phyloP scores from a whole-genome alignment of 352 stramenopile genomes.

The Phytophthora aleatoria region DNA sequence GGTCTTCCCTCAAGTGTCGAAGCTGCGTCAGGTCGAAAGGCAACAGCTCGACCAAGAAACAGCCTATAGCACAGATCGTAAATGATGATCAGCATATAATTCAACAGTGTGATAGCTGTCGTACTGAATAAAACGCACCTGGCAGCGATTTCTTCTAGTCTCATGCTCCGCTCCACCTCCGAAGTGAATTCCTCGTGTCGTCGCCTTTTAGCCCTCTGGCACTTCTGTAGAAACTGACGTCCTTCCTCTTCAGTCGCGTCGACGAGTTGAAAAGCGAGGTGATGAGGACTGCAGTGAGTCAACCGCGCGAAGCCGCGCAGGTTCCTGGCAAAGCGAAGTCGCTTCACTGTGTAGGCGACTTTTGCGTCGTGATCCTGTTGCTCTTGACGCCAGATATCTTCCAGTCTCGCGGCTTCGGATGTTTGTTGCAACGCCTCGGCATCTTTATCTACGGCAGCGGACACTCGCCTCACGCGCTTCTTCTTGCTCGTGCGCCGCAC shows the following conservation, averaged over 20 bases:
- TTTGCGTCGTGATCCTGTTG: constrained; percentile 19
- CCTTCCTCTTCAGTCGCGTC: constrained; percentile 10
- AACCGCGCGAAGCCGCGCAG: constrained; percentile 25
- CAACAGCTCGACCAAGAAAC: constrained; percentile 15
- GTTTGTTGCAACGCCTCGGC: constrained; percentile 1
- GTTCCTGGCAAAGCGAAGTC: constrained; percentile 31
- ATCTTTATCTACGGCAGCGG: not conserved
- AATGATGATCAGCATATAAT: not conserved
- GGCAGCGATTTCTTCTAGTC: constrained; percentile 35
- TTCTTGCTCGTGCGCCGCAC: constrained; percentile 18
- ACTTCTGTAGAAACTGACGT: constrained; percentile 10
- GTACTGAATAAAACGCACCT: constrained; percentile 19
- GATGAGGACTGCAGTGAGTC: constrained; percentile 19
- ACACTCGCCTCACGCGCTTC: constrained; percentile 7
- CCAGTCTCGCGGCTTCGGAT: constrained; percentile 8
- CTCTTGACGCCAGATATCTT: constrained; percentile 11
- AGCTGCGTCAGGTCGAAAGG: constrained; percentile 9
- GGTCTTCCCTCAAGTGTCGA: constrained; percentile 22
- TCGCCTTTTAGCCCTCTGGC: not conserved
- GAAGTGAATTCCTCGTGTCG: not conserved
- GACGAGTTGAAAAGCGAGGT: constrained; percentile 25
- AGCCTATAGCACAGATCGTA: constrained; percentile 7
- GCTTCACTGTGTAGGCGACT: constrained; percentile 9
- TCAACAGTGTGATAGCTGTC: not conserved
- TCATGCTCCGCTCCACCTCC: constrained; percentile 10